Conservation (phyloP, 2,329 filamentous ascomycete genomes). For the Decorospora gaudefroyi region DNA sequence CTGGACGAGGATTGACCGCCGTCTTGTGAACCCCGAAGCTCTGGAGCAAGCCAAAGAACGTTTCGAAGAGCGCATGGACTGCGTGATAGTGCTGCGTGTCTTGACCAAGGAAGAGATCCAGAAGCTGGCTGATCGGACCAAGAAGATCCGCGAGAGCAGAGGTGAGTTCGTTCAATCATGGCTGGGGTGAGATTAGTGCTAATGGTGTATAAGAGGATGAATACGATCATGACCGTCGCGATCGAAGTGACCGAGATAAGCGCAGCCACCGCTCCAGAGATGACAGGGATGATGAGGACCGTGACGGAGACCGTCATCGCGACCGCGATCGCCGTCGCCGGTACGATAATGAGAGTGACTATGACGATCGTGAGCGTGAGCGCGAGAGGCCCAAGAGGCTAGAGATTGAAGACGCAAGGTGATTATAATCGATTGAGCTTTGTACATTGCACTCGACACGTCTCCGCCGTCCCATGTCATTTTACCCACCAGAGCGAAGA, state of each 20-base stretch:
- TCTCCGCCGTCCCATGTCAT: neutral
- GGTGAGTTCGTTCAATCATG: slow-evolving; percentile 16
- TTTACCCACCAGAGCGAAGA: neutral
- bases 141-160: slow-evolving; percentile 67
- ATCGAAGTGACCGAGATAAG: slow-evolving; percentile 34
- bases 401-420: slow-evolving; percentile 36
- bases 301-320: slow-evolving; percentile 27
- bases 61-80: slow-evolving; percentile 89
- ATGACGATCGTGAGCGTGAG: slow-evolving; percentile 27
- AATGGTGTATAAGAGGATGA: slow-evolving; percentile 37
- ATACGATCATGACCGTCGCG: slow-evolving; percentile 40
- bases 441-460: slow-evolving; percentile 2
- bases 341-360: slow-evolving; percentile 38
- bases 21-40: slow-evolving; percentile 86
- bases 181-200: slow-evolving; percentile 3
- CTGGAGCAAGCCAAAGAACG: slow-evolving; percentile 85
- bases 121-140: slow-evolving; percentile 79
- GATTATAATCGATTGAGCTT: slow-evolving; percentile 19
- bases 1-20: slow-evolving; percentile 91
- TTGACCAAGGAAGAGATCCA: slow-evolving; percentile 88
- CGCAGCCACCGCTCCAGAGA: slow-evolving; percentile 36
- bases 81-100: slow-evolving; percentile 89
- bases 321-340: slow-evolving; percentile 27
- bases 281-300: slow-evolving; percentile 40
- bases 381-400: slow-evolving; percentile 32